A percentile compares a stretch with the other conserved stretches of the same genome.
Conservation (phyloP, 2,329 filamentous ascomycete species). For the Fusarium luffae region DNA sequence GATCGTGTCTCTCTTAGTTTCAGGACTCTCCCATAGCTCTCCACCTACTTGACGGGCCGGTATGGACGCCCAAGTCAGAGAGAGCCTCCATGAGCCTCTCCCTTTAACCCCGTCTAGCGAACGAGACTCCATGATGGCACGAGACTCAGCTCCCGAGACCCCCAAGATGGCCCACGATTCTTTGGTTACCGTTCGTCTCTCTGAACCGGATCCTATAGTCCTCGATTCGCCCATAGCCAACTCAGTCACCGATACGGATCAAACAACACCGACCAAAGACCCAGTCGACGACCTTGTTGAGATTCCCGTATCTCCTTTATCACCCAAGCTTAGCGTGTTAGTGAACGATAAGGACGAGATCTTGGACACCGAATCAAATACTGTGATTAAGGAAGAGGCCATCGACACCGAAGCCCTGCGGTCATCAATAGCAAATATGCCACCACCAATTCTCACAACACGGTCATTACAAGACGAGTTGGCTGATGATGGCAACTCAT, state of each 20-base stretch:
- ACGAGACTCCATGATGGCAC: slow-evolving; percentile 39
- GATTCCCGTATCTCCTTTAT: slow-evolving; percentile 8
- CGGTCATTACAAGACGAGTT: slow-evolving; percentile 54
- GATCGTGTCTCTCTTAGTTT: slow-evolving; percentile 46
- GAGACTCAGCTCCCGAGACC: slow-evolving; percentile 47
- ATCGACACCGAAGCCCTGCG: slow-evolving; percentile 31
- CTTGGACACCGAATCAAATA: slow-evolving; percentile 27
- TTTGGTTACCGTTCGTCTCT: slow-evolving; percentile 81
- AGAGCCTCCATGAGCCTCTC: slow-evolving; percentile 44
- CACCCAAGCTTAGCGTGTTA: slow-evolving; percentile 8
- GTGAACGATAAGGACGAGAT: slow-evolving; percentile 18
- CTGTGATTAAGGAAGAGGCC: slow-evolving; percentile 21
- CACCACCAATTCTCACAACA: slow-evolving; percentile 45
- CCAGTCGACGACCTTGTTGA: slow-evolving; percentile 10
- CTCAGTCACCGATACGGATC: slow-evolving; percentile 29
- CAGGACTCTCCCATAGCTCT: slow-evolving; percentile 29
- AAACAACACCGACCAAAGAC: slow-evolving; percentile 45
- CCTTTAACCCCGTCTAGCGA: slow-evolving; percentile 38
- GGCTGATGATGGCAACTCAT: slow-evolving; percentile 45
- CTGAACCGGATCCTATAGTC: slow-evolving; percentile 67
- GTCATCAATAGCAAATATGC: slow-evolving; percentile 45
- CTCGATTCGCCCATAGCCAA: slow-evolving; percentile 50
- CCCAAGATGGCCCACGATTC: slow-evolving; percentile 69
- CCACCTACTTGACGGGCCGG: slow-evolving; percentile 36
- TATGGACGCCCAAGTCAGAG: slow-evolving; percentile 46